phyloP scores from a whole-genome alignment of 805 yeast species.

The Clavispora carvajalis region DNA sequence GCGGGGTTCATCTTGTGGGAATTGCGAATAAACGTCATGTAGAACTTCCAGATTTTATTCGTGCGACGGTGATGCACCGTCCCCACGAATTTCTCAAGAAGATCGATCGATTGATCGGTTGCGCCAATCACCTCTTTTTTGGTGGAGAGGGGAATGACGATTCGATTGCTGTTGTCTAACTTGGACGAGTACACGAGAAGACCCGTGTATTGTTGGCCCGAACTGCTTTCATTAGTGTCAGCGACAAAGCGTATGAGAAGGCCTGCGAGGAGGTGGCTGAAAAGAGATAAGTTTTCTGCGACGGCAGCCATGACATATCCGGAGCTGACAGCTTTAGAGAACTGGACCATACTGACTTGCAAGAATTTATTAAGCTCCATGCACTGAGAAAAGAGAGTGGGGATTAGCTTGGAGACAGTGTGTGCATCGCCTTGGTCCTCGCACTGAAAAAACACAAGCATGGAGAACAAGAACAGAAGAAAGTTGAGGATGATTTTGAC shows the following conservation, averaged over 20 bases:
- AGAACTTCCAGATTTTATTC: conserved; percentile 36
- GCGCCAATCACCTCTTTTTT: conserved; percentile 12
- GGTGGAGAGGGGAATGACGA: conserved; percentile 6
- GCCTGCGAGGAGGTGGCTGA: conserved; percentile 30
- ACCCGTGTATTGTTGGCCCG: too few relatives aligned
- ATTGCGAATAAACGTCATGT: conserved; percentile 31
- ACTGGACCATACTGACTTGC: conserved; percentile 7
- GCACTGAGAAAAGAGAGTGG: conserved; percentile 14
- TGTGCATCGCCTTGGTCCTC: conserved; percentile 24
- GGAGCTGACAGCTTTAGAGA: conserved; percentile 5
- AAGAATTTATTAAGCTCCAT: conserved; percentile 10
- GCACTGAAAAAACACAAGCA: conserved; percentile 28
- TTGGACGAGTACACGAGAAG: conserved; percentile 1
- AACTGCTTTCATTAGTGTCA: conserved; percentile 4
- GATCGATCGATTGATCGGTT: conserved; percentile 10
- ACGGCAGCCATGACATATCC: conserved; percentile 22
- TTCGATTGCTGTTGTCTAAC: not conserved
- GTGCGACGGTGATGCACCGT: conserved; percentile 1
- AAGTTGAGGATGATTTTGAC: conserved; percentile 19
- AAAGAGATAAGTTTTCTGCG: conserved; percentile 26
- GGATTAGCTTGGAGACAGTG: conserved; percentile 10
- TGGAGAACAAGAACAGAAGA: conserved; percentile 23
- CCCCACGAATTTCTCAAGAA: conserved; percentile 7
- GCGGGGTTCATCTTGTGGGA: conserved; percentile 22
- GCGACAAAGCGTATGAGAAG: conserved; percentile 23